phyloP scores from a whole-genome alignment of 805 yeast genomes.

The Blastobotrys muscicola region DNA sequence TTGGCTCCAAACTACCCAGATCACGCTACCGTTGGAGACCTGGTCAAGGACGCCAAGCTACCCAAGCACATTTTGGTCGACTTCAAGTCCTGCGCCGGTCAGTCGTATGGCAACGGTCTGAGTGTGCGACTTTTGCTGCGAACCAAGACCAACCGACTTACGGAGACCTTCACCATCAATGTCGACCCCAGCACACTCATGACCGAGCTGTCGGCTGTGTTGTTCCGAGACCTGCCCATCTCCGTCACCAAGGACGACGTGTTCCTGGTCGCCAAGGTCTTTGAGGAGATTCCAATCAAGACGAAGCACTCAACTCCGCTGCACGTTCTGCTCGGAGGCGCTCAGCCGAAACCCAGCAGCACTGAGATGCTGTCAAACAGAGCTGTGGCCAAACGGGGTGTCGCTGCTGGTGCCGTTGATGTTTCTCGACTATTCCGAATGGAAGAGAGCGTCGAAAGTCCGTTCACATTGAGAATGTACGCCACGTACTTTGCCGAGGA shows the following conservation, averaged over 20 bases:
- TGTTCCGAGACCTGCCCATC: slow-evolving; percentile 68
- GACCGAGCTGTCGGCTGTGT: slow-evolving; percentile 66
- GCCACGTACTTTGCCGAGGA: slow-evolving; percentile 52
- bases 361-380: background rate
- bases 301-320: slow-evolving; percentile 4
- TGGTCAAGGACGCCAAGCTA: slow-evolving; percentile 7
- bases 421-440: slow-evolving; percentile 67
- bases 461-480: slow-evolving; percentile 59
- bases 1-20: slow-evolving; percentile 62
- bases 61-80: slow-evolving; percentile 63
- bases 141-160: slow-evolving; percentile 50
- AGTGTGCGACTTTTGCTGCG: slow-evolving; percentile 65
- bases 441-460: slow-evolving; percentile 54
- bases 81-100: slow-evolving; percentile 57
- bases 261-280: slow-evolving; percentile 65
- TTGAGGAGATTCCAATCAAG: slow-evolving; percentile 43
- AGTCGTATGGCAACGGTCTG: slow-evolving; percentile 57
- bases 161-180: slow-evolving; percentile 71
- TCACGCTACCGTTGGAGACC: slow-evolving; percentile 15
- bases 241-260: slow-evolving; percentile 49
- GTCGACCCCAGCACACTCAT: slow-evolving; percentile 51
- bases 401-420: slow-evolving; percentile 84
- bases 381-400: slow-evolving; percentile 40
- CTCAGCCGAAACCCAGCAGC: background rate
- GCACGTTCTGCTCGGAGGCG: slow-evolving; percentile 2